Percentiles rank a stretch among this genome's conserved stretches.
phyloP scores from a whole-genome alignment of 768 basidiomycete species.

The Pholiota conissans region DNA sequence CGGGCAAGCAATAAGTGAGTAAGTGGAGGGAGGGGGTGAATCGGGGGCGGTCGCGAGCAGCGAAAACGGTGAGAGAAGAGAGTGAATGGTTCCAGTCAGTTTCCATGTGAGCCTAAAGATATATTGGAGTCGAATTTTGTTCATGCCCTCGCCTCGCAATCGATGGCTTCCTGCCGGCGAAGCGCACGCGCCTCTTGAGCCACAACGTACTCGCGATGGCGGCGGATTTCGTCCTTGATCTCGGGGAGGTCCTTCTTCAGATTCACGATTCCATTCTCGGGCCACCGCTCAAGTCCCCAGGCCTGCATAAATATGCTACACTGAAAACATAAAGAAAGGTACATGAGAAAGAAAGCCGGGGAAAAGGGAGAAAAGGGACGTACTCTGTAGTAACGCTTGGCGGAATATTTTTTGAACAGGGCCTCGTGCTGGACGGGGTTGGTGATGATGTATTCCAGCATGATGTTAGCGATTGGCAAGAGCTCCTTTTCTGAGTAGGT shows the following conservation, averaged over 20 bases:
- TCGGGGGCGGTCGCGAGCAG: background rate
- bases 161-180: slow-evolving; percentile 2
- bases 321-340: slow-evolving; percentile 31
- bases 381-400: slow-evolving; percentile 84
- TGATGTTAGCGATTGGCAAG: slow-evolving; percentile 78
- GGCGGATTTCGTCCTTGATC: slow-evolving; percentile 51
- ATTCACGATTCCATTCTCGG: slow-evolving; percentile 54
- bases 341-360: background rate
- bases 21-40: too few relatives aligned
- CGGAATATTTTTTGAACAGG: slow-evolving; percentile 87
- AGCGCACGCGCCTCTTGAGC: background rate
- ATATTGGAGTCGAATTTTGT: too few relatives aligned
- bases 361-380: slow-evolving; percentile 12
- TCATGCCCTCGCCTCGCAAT: background rate
- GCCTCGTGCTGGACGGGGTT: slow-evolving; percentile 71
- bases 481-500: slow-evolving; percentile 80
- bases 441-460: slow-evolving; percentile 81
- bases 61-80: too few relatives aligned
- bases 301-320: slow-evolving; percentile 75
- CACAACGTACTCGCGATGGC: slow-evolving; percentile 10
- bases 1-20: too few relatives aligned
- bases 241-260: slow-evolving; percentile 52
- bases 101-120: too few relatives aligned
- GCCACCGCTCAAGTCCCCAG: slow-evolving; percentile 79
- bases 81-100: too few relatives aligned